These are phyloP conservation scores for Amylocarpus encephaloides DNA, from an alignment of 2,329 filamentous ascomycete genomes.

Conservation along the genomic window DNA sequence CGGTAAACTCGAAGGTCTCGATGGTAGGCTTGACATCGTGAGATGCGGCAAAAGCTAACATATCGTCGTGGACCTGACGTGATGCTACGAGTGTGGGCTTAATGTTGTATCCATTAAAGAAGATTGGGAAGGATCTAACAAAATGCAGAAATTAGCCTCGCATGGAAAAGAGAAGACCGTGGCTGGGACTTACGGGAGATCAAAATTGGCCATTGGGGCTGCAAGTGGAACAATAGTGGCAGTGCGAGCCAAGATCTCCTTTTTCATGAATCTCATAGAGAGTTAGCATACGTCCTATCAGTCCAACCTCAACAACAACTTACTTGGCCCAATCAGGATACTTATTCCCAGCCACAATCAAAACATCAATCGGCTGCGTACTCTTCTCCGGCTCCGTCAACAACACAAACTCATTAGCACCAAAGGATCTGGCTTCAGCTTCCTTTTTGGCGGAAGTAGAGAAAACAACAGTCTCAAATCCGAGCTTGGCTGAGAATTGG, in stretches of 20 bases:
- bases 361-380: constrained; percentile 16
- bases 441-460: constrained; percentile 46
- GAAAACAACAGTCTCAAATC: constrained; percentile 52
- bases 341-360: constrained; percentile 16
- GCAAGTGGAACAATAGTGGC: constrained; percentile 43
- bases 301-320: constrained; percentile 1
- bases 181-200: constrained; percentile 8
- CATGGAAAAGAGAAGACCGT: no score
- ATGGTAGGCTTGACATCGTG: constrained; percentile 11
- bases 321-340: constrained; percentile 35
- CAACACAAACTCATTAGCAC: constrained; percentile 44
- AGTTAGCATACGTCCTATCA: neutral
- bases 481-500: constrained; percentile 54
- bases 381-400: constrained; percentile 16
- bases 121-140: neutral
- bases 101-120: constrained; percentile 9
- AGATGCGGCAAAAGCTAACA: constrained; percentile 11
- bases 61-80: constrained; percentile 8
- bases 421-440: constrained; percentile 51
- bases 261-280: constrained; percentile 8
- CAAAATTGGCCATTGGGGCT: constrained; percentile 4
- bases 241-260: constrained; percentile 37
- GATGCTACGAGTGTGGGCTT: constrained; percentile 9
- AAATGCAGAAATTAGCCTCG: no score
- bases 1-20: constrained; percentile 9